Conservation (phyloP, 2,329 filamentous ascomycete genomes). For the Alternaria novae-zelandiae region DNA sequence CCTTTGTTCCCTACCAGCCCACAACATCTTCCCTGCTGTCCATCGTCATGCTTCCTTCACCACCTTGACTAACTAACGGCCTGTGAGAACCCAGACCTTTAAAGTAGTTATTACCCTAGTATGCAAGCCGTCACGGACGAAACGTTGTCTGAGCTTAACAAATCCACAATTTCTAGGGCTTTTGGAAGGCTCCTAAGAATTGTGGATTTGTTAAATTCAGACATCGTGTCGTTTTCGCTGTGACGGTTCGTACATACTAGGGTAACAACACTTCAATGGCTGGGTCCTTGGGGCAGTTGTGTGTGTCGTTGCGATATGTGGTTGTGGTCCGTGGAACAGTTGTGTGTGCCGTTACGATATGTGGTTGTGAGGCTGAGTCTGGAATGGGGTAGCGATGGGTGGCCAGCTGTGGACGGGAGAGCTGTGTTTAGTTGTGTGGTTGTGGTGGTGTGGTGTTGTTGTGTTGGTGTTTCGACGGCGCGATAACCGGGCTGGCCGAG, state of each 20-base stretch:
- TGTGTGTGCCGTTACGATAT: neutral
- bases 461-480: neutral
- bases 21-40: neutral
- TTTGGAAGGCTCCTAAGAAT: neutral
- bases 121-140: neutral
- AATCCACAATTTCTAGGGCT: neutral
- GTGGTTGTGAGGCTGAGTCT: neutral
- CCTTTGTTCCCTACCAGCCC: neutral
- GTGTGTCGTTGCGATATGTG: neutral
- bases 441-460: neutral
- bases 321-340: neutral
- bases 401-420: neutral
- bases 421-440: neutral
- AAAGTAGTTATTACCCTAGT: neutral
- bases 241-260: neutral
- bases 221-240: neutral
- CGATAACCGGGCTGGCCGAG: neutral
- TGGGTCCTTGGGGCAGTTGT: neutral
- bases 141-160: neutral
- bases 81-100: neutral
- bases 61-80: neutral
- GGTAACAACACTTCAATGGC: neutral
- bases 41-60: neutral
- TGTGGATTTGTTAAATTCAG: neutral
- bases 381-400: neutral